These are phyloP conservation scores for Trichoderma koningiopsis DNA, from an alignment of 2,329 filamentous ascomycete genomes.

Conservation along the genomic window DNA sequence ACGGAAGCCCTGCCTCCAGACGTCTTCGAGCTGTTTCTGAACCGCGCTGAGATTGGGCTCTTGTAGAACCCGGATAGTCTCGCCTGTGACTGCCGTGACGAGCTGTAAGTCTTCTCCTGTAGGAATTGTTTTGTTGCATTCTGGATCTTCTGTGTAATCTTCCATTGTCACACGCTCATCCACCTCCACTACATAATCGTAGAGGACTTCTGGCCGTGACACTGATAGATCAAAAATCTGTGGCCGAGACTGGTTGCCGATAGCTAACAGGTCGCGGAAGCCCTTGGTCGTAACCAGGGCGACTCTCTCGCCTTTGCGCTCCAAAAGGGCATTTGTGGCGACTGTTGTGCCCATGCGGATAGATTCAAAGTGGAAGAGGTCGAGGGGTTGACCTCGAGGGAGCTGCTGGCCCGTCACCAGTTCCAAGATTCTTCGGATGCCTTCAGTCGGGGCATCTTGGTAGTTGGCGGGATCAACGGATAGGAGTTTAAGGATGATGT, in stretches of 20 bases:
- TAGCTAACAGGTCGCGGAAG: conserved; percentile 71
- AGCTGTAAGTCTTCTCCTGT: conserved; percentile 58
- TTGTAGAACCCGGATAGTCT: conserved; percentile 67
- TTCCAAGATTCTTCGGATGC: conserved; percentile 57
- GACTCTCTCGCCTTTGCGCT: conserved; percentile 71
- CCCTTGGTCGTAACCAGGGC: conserved; percentile 72
- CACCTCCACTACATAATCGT: conserved; percentile 71
- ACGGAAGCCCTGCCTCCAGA: conserved; percentile 62
- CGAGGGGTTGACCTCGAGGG: conserved; percentile 39
- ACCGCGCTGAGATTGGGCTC: conserved; percentile 59
- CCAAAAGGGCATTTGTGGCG: conserved; percentile 74
- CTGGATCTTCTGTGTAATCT: conserved; percentile 71
- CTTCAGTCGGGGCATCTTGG: conserved; percentile 72
- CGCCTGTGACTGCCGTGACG: conserved; percentile 66
- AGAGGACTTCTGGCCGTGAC: conserved; percentile 67
- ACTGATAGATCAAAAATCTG: conserved; percentile 75
- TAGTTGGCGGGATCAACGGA: conserved; percentile 74
- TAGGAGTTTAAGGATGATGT: conserved; percentile 70
- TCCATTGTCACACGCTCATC: conserved; percentile 74
- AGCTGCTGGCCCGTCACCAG: conserved; percentile 38
- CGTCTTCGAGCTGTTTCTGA: conserved; percentile 56
- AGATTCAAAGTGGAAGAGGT: conserved; percentile 53
- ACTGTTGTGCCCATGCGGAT: conserved; percentile 83
- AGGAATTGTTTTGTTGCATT: conserved; percentile 44
- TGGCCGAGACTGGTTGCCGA: conserved; percentile 73